A percentile compares a stretch with the other conserved stretches of the same genome.
phyloP scores from a whole-genome alignment of 805 yeast species.

The Zygosaccharomyces pseudorouxii region DNA sequence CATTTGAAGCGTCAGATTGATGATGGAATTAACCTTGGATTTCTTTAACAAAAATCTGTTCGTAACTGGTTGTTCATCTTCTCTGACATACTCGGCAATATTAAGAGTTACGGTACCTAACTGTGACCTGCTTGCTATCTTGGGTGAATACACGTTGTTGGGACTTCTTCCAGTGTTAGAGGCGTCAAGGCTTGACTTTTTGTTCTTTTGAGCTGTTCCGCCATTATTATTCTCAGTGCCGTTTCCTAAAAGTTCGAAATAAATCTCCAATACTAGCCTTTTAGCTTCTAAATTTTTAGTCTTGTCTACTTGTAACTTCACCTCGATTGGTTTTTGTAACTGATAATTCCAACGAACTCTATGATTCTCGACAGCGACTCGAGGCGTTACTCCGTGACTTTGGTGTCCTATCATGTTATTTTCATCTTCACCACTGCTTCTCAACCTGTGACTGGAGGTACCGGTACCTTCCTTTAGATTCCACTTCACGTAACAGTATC shows the following conservation, averaged over 20 bases:
- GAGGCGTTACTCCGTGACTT: constrained; percentile 40
- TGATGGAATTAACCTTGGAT: constrained; percentile 79
- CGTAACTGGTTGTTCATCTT: constrained; percentile 45
- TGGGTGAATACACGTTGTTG: constrained; percentile 25
- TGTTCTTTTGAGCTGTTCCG: not conserved
- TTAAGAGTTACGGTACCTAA: constrained; percentile 68
- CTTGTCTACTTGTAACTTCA: constrained; percentile 41
- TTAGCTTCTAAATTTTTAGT: constrained; percentile 36
- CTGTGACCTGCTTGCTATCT: constrained; percentile 37
- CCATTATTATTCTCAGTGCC: constrained; percentile 9
- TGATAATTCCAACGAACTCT: constrained; percentile 46
- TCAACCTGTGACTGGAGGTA: constrained; percentile 14
- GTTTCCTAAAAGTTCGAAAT: constrained; percentile 35
- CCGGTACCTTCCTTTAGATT: constrained; percentile 47
- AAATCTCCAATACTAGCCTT: constrained; percentile 41
- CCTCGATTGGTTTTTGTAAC: constrained; percentile 34
- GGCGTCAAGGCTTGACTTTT: constrained; percentile 12
- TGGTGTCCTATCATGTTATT: constrained; percentile 31
- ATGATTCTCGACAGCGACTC: constrained; percentile 46
- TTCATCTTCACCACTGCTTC: constrained; percentile 19
- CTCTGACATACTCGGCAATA: constrained; percentile 60
- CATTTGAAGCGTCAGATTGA: constrained; percentile 55
- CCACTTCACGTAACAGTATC: constrained; percentile 63
- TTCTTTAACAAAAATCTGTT: constrained; percentile 67
- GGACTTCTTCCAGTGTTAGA: constrained; percentile 5